Evolutionary conservation across 441 rosid genomes (phyloP).

Genomic region (Erodium trifolium): DNA sequence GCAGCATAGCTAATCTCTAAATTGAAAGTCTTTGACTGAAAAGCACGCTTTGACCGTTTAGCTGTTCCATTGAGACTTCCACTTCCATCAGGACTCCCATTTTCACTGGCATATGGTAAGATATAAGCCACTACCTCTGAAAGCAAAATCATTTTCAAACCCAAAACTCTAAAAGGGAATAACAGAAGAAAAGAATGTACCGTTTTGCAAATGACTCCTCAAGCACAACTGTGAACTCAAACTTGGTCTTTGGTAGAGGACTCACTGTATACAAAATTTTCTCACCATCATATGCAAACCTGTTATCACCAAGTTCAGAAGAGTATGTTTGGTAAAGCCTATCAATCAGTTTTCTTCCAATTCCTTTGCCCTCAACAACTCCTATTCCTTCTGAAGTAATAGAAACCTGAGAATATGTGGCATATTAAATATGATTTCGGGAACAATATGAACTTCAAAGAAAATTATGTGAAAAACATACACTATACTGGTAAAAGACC

Average conservation of each 20-base stretch:
- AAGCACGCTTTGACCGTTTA: conserved; percentile 53
- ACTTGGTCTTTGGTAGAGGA: conserved; percentile 56
- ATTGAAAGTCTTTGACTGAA: conserved; percentile 43
- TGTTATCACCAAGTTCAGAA: conserved; percentile 49
- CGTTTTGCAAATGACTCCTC: conserved; percentile 56
- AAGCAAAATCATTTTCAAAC: conserved; percentile 14
- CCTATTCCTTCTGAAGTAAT: conserved; percentile 45
- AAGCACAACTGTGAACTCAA: conserved; percentile 54
- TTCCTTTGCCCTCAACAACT: conserved; percentile 51
- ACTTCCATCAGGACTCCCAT: conserved; percentile 26
- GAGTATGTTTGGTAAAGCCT: conserved; percentile 57
- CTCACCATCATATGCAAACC: conserved; percentile 82
- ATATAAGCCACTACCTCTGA: neutral
- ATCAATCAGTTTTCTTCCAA: conserved; percentile 60
- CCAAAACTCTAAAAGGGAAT: conserved; percentile 6
- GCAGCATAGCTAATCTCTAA: conserved; percentile 55
- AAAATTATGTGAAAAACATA: conserved; percentile 31
- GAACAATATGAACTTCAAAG: conserved; percentile 11
- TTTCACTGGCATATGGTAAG: conserved; percentile 25
- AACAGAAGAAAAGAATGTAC: conserved; percentile 26
- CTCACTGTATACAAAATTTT: conserved; percentile 61
- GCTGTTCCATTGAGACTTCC: conserved; percentile 27
- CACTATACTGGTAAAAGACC: conserved; percentile 72
- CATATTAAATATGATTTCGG: conserved; percentile 15
- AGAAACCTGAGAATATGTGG: conserved; percentile 42